These are phyloP conservation scores for Didymella exigua DNA, from an alignment of 2,329 filamentous ascomycete species.

Conservation along the genomic window DNA sequence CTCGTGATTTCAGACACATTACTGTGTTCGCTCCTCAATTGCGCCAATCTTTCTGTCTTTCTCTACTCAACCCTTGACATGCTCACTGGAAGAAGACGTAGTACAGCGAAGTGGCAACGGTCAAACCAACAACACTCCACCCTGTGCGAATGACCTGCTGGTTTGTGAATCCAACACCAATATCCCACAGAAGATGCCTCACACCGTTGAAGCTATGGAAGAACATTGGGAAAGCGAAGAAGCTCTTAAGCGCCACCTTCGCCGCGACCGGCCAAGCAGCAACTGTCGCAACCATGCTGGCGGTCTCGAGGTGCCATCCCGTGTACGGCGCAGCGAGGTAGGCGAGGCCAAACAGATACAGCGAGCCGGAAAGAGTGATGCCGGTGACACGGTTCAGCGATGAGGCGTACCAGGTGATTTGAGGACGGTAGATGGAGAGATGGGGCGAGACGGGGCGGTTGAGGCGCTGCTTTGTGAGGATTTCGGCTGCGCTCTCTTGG, in stretches of 20 bases:
- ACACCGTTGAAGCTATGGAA: slow-evolving; percentile 73
- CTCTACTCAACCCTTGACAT: neutral
- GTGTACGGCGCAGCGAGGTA: slow-evolving; percentile 81
- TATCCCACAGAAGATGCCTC: slow-evolving; percentile 74
- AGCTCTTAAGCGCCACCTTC: slow-evolving; percentile 65
- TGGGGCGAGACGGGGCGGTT: slow-evolving; percentile 84
- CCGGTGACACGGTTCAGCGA: slow-evolving; percentile 86
- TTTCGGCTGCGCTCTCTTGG: slow-evolving; percentile 59
- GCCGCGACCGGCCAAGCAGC: slow-evolving; percentile 63
- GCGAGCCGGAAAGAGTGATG: slow-evolving; percentile 68
- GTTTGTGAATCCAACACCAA: slow-evolving; percentile 66
- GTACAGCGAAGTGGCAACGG: slow-evolving; percentile 49
- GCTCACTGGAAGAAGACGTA: slow-evolving; percentile 37
- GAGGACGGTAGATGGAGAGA: slow-evolving; percentile 81
- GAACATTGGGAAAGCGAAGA: slow-evolving; percentile 68
- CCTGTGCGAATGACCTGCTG: slow-evolving; percentile 68
- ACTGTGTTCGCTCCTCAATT: neutral
- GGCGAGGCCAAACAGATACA: slow-evolving; percentile 80
- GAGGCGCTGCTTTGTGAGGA: slow-evolving; percentile 82
- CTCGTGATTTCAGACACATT: neutral
- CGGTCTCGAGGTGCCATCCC: slow-evolving; percentile 72
- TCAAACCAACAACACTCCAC: slow-evolving; percentile 66
- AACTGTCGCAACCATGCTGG: slow-evolving; percentile 67
- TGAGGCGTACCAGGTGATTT: slow-evolving; percentile 82
- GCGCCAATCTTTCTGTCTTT: slow-evolving; percentile 8